phyloP scores from a whole-genome alignment of 306 rosid species.

The Cicer arietinum region DNA sequence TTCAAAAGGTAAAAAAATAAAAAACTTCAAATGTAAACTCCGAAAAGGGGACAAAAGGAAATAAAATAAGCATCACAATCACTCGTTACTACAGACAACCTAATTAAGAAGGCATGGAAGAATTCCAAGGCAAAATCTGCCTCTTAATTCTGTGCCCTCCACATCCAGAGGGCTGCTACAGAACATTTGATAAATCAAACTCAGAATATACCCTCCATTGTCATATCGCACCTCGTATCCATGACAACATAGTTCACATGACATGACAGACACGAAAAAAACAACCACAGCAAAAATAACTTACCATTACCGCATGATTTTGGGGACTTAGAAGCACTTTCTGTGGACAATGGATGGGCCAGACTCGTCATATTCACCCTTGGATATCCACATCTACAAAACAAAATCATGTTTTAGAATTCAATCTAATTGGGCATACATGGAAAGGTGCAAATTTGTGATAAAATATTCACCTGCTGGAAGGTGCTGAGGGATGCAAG shows the following conservation, averaged over 20 bases:
- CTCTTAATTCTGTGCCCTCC: constrained; percentile 54
- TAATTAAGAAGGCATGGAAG: constrained; percentile 54
- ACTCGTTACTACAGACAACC: constrained; percentile 79
- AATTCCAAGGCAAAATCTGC: constrained; percentile 49
- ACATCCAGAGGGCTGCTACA: constrained; percentile 52
- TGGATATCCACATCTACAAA: constrained; percentile 92
- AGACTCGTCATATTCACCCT: constrained; percentile 95
- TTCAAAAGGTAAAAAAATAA: constrained; percentile 45
- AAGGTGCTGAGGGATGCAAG: constrained; percentile 99
- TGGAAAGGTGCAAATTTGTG: not conserved
- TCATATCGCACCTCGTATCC: constrained; percentile 51
- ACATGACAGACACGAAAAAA: constrained; percentile 81
- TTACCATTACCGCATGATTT: constrained; percentile 64
- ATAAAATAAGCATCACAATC: constrained; percentile 59
- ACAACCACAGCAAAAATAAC: constrained; percentile 72
- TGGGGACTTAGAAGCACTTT: constrained; percentile 84
- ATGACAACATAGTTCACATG: constrained; percentile 64
- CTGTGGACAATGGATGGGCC: constrained; percentile 98
- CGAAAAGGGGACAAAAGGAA: constrained; percentile 1
- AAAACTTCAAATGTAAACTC: constrained; percentile 53
- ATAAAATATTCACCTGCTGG: constrained; percentile 77
- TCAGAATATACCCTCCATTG: constrained; percentile 50
- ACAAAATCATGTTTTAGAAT: constrained; percentile 38
- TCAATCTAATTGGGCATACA: constrained; percentile 6
- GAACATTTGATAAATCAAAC: constrained; percentile 50